phyloP scores from a whole-genome alignment of 2,329 filamentous ascomycete genomes.

The Xylaria sp. region DNA sequence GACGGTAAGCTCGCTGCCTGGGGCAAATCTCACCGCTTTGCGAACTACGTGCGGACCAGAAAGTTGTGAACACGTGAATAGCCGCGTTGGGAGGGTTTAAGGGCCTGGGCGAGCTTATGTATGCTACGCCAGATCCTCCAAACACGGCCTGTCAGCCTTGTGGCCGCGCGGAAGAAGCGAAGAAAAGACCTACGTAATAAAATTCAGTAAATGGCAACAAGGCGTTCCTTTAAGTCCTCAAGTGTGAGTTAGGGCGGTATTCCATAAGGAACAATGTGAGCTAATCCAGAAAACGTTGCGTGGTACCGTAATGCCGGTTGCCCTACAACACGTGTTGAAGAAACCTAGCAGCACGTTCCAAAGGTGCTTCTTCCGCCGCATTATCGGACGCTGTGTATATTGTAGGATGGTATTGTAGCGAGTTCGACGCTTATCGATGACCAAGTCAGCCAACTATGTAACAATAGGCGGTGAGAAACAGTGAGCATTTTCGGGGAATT shows the following conservation, averaged over 20 bases:
- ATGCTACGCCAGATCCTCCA: neutral
- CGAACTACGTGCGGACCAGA: neutral
- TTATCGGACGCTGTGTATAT: too few species aligned
- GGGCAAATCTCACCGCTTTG: neutral
- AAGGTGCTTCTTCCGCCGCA: too few species aligned
- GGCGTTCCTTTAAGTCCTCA: neutral
- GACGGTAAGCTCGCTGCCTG: neutral
- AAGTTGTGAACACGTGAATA: neutral
- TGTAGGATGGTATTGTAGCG: too few species aligned
- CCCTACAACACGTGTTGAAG: too few species aligned
- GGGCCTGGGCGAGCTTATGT: neutral
- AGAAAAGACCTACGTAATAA: neutral
- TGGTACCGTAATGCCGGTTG: neutral
- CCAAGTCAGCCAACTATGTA: too few species aligned
- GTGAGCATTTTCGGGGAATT: too few species aligned
- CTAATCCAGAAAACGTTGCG: neutral
- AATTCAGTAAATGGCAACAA: neutral
- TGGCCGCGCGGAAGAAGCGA: neutral
- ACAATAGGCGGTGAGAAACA: too few species aligned
- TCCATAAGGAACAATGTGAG: neutral
- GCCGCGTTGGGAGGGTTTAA: neutral
- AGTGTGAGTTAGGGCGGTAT: neutral
- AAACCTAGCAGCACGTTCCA: too few species aligned
- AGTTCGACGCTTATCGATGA: too few species aligned
- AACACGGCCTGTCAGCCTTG: neutral